Percentiles rank a stretch among this genome's conserved stretches.
Evolutionary conservation across 2,329 filamentous ascomycete genomes (phyloP).

Genomic region (Aspergillus fumigatus): DNA sequence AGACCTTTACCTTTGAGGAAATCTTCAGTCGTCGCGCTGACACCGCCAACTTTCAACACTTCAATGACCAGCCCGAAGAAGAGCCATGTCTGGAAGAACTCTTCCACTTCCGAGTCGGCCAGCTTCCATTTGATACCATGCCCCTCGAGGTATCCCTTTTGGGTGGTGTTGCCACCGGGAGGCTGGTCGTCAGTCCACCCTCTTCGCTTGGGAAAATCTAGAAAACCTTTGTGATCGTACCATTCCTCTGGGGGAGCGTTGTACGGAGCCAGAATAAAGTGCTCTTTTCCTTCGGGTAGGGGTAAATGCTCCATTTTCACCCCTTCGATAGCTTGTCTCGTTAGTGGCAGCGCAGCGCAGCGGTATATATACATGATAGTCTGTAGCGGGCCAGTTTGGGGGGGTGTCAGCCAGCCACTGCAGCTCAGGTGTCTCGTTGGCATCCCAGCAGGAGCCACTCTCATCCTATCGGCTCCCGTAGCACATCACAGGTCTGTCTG

Average conservation of each 20-base stretch:
- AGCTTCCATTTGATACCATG: constrained; percentile 5
- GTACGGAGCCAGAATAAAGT: constrained; percentile 11
- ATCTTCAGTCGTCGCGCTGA: constrained; percentile 5
- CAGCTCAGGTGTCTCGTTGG: no score
- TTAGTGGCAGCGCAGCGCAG: no score
- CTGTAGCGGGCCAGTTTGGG: no score
- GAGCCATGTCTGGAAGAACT: constrained; percentile 22
- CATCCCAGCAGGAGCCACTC: no score
- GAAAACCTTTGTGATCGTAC: constrained; percentile 8
- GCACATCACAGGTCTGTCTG: no score
- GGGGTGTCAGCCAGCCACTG: no score
- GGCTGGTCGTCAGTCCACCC: constrained; percentile 11
- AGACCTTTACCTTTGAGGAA: constrained; percentile 1
- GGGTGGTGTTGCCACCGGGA: constrained; percentile 5
- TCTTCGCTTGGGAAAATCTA: constrained; percentile 4
- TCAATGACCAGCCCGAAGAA: constrained; percentile 19
- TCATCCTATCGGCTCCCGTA: no score
- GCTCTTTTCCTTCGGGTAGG: constrained; percentile 2
- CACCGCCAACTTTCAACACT: constrained; percentile 4
- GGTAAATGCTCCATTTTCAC: constrained; percentile 3
- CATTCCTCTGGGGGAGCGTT: constrained; percentile 6
- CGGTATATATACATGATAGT: no score
- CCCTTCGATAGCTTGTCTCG: no score
- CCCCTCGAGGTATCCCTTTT: constrained; percentile 4
- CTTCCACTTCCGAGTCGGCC: constrained; percentile 3